A percentile compares a stretch with the other conserved stretches of the same genome.
Evolutionary conservation across 2,329 filamentous ascomycete genomes (phyloP).

Genomic region (Pseudocercospora macadamiae): DNA sequence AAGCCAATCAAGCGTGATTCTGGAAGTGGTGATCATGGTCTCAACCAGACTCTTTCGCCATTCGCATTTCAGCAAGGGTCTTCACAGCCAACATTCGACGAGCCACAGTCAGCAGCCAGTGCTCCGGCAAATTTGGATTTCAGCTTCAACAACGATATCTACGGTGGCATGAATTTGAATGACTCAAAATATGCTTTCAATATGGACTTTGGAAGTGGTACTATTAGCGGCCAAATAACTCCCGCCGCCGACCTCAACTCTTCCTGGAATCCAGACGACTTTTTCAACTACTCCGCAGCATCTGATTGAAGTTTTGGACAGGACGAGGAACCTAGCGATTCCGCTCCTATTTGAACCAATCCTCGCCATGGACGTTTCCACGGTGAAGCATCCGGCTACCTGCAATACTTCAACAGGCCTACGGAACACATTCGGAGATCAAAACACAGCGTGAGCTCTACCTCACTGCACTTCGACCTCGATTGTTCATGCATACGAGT

Average conservation of each 20-base stretch:
- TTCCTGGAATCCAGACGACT: slow-evolving; percentile 27
- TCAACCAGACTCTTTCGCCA: slow-evolving; percentile 25
- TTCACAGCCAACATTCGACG: slow-evolving; percentile 8
- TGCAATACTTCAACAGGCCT: too few relatives aligned
- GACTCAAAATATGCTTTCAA: slow-evolving; percentile 20
- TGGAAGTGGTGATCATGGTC: background rate
- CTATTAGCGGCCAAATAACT: slow-evolving; percentile 24
- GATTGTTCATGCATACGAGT: background rate
- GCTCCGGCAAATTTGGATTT: slow-evolving; percentile 23
- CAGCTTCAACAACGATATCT: slow-evolving; percentile 20
- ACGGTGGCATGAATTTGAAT: slow-evolving; percentile 3
- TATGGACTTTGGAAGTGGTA: slow-evolving; percentile 16
- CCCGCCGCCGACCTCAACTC: slow-evolving; percentile 17
- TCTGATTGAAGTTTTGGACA: slow-evolving; percentile 10
- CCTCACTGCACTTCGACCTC: background rate
- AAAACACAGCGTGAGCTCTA: too few relatives aligned
- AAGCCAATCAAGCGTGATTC: slow-evolving; percentile 31
- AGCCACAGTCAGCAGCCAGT: slow-evolving; percentile 22
- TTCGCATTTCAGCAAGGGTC: slow-evolving; percentile 11
- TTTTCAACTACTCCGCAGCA: slow-evolving; percentile 26
- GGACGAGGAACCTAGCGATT: background rate
- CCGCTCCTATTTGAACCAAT: background rate
- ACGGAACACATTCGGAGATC: too few relatives aligned
- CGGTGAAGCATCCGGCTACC: too few relatives aligned
- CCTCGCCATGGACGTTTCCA: too few relatives aligned